Percentiles rank a stretch among this genome's conserved stretches.
phyloP scores from a whole-genome alignment of 2,329 filamentous ascomycete genomes.

The Venturia nashicola region DNA sequence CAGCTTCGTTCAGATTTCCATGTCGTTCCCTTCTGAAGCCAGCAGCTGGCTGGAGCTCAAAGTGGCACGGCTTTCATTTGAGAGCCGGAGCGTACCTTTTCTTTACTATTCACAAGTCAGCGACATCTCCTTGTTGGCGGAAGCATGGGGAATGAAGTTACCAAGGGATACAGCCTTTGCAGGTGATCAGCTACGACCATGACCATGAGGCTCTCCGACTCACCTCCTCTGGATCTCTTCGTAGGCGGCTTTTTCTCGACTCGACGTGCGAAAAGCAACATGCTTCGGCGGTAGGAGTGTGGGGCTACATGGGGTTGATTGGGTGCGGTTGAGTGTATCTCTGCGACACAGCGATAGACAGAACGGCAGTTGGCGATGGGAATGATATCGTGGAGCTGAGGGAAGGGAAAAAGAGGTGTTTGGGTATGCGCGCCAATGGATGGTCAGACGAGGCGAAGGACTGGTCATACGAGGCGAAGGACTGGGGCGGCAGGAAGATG shows the following conservation, averaged over 20 bases:
- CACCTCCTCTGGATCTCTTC: slow-evolving; percentile 3
- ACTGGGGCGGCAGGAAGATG: not conserved
- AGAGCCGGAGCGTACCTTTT: no score
- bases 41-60: no score
- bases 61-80: no score
- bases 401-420: not conserved
- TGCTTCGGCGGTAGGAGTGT: not conserved
- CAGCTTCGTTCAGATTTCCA: no score
- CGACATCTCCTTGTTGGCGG: no score
- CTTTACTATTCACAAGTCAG: not conserved
- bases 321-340: not conserved
- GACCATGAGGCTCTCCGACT: not conserved
- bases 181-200: not conserved
- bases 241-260: not conserved
- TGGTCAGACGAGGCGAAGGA: not conserved
- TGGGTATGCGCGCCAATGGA: not conserved
- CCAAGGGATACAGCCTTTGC: not conserved
- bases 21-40: no score
- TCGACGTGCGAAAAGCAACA: not conserved
- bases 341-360: not conserved
- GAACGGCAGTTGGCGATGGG: not conserved
- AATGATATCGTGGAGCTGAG: not conserved
- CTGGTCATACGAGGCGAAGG: no score
- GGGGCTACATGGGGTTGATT: not conserved
- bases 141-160: not conserved